These are phyloP conservation scores for Teunomyces funiuensis DNA, from an alignment of 805 yeast species.

Conservation along the genomic window DNA sequence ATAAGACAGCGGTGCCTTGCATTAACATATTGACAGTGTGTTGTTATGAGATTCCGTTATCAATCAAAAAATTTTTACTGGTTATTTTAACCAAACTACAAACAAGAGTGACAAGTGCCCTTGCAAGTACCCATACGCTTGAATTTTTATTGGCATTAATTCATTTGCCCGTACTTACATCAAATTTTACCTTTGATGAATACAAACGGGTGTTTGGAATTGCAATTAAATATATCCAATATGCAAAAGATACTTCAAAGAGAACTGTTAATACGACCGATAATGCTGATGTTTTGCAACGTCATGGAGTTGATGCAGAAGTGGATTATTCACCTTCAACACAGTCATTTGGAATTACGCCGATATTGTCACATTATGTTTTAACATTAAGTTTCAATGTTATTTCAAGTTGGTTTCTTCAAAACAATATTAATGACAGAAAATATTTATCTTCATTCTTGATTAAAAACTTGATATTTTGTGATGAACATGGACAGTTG, in stretches of 20 bases:
- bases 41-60: constrained; percentile 76
- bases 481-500: constrained; percentile 14
- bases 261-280: constrained; percentile 18
- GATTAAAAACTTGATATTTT: constrained; percentile 49
- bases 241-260: constrained; percentile 52
- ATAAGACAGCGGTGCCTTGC: constrained; percentile 74
- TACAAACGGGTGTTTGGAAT: constrained; percentile 79
- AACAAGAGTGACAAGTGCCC: constrained; percentile 67
- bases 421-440: constrained; percentile 59
- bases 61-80: constrained; percentile 65
- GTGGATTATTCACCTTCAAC: constrained; percentile 60
- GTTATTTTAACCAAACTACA: constrained; percentile 74
- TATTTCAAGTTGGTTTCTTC: constrained; percentile 69
- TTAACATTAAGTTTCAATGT: constrained; percentile 65
- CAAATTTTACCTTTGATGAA: constrained; percentile 75
- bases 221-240: constrained; percentile 76
- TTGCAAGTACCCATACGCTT: constrained; percentile 69
- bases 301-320: constrained; percentile 47
- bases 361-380: constrained; percentile 59
- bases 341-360: constrained; percentile 38
- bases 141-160: constrained; percentile 72
- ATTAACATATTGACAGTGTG: constrained; percentile 74
- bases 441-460: constrained; percentile 61
- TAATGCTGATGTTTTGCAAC: constrained; percentile 17
- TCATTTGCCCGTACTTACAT: constrained; percentile 62